Evolutionary conservation across 306 rosid genomes (phyloP).

Genomic region (Leucaena leucocephala): DNA sequence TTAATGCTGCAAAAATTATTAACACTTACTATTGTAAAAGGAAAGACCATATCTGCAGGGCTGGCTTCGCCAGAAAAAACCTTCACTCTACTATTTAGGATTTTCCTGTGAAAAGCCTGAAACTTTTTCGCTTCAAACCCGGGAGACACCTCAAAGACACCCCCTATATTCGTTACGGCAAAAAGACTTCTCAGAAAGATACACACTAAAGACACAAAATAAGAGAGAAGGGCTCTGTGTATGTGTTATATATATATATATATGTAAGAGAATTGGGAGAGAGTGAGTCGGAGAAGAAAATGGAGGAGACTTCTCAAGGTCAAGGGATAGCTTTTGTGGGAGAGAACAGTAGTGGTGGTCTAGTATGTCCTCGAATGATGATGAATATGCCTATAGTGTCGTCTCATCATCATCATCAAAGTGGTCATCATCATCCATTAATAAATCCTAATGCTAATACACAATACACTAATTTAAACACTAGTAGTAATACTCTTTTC

Average conservation of each 20-base stretch:
- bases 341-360: slow-evolving; percentile 63
- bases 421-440: slow-evolving; percentile 41
- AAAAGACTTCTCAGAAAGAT: slow-evolving; percentile 13
- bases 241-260: neutral
- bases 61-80: slow-evolving; percentile 50
- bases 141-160: slow-evolving; percentile 55
- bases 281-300: slow-evolving; percentile 14
- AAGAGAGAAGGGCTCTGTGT: neutral
- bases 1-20: neutral
- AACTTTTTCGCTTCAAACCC: slow-evolving; percentile 76
- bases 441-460: slow-evolving; percentile 31
- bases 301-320: slow-evolving; percentile 56
- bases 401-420: slow-evolving; percentile 44
- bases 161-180: slow-evolving; percentile 1
- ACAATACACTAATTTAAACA: slow-evolving; percentile 13
- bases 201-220: neutral
- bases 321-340: slow-evolving; percentile 61
- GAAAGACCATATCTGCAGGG: slow-evolving; percentile 38
- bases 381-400: slow-evolving; percentile 73
- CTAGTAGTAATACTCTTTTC: slow-evolving; percentile 31
- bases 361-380: slow-evolving; percentile 50
- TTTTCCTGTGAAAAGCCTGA: slow-evolving; percentile 70
- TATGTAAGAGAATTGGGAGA: neutral
- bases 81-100: slow-evolving; percentile 52
- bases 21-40: neutral